Evolutionary conservation across 352 stramenopile genomes (phyloP).

Genomic region (Elongisporangium prolatum): DNA sequence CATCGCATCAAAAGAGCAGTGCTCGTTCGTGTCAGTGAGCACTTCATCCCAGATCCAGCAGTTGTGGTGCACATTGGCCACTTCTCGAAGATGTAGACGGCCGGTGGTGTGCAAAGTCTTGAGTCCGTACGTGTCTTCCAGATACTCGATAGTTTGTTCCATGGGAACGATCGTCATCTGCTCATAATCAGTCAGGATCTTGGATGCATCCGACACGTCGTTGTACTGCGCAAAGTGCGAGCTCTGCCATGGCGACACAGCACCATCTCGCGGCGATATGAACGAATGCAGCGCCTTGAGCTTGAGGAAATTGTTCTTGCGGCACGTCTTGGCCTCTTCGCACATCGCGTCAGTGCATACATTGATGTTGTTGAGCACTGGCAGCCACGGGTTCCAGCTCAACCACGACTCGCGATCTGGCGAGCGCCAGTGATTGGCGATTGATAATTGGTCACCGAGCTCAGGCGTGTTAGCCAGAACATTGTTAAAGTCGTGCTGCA

Average conservation of each 20-base stretch:
- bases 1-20: slow-evolving; percentile 28
- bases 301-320: slow-evolving; percentile 34
- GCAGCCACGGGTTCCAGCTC: slow-evolving; percentile 24
- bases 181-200: slow-evolving; percentile 12
- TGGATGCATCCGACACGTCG: slow-evolving; percentile 19
- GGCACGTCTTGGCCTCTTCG: slow-evolving; percentile 17
- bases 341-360: slow-evolving; percentile 7
- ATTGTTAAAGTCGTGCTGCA: slow-evolving; percentile 34
- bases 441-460: slow-evolving; percentile 24
- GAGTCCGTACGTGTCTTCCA: slow-evolving; percentile 14
- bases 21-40: slow-evolving; percentile 4
- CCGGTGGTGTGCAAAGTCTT: slow-evolving; percentile 8
- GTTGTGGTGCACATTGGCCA: slow-evolving; percentile 4
- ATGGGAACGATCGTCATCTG: slow-evolving; percentile 3
- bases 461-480: slow-evolving; percentile 20
- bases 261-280: slow-evolving; percentile 24
- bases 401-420: slow-evolving; percentile 20
- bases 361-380: slow-evolving; percentile 32
- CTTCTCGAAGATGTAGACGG: slow-evolving; percentile 4
- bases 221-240: slow-evolving; percentile 34
- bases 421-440: slow-evolving; percentile 30
- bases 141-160: slow-evolving; percentile 7
- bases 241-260: slow-evolving; percentile 36
- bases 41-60: slow-evolving; percentile 14
- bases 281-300: slow-evolving; percentile 34